Evolutionary conservation across 176 grass and related monocot species (phyloP).

Genomic region (Oryza officinalis): DNA sequence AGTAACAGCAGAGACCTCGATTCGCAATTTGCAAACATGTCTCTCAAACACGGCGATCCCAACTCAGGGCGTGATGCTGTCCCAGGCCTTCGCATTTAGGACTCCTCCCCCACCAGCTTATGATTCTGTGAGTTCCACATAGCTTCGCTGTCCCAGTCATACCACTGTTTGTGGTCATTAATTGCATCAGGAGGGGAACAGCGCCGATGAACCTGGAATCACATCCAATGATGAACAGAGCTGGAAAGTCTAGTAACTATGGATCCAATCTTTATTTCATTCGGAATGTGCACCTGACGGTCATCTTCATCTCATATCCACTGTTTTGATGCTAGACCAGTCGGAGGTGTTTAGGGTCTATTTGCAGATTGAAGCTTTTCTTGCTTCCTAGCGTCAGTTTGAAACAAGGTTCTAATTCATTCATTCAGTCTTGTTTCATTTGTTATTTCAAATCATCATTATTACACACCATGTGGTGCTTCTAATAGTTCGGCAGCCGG

Average conservation of each 20-base stretch:
- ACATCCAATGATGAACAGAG: constrained; percentile 31
- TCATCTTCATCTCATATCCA: constrained; percentile 48
- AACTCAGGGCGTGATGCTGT: constrained; percentile 49
- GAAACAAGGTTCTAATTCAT: constrained; percentile 43
- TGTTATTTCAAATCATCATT: constrained; percentile 18
- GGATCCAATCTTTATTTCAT: constrained; percentile 42
- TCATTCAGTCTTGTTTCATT: constrained; percentile 39
- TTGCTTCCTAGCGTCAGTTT: constrained; percentile 43
- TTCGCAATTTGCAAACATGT: constrained; percentile 74
- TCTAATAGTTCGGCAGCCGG: constrained; percentile 26
- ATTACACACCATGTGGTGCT: constrained; percentile 4
- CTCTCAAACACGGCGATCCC: constrained; percentile 72
- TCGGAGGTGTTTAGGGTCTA: constrained; percentile 72
- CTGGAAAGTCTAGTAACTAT: constrained; percentile 33
- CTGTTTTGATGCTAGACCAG: constrained; percentile 61
- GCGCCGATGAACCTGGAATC: constrained; percentile 35
- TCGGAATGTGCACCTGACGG: constrained; percentile 69
- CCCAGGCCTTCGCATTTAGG: constrained; percentile 63
- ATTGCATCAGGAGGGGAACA: constrained; percentile 29
- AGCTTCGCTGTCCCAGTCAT: constrained; percentile 31
- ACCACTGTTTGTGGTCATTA: constrained; percentile 25
- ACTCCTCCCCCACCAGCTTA: constrained; percentile 24
- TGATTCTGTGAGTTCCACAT: constrained; percentile 27
- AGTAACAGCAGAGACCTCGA: constrained; percentile 85
- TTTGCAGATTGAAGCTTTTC: constrained; percentile 43